These are phyloP conservation scores for Balamuthia mandrillaris DNA, from an alignment of 208 protist species.

Conservation along the genomic window DNA sequence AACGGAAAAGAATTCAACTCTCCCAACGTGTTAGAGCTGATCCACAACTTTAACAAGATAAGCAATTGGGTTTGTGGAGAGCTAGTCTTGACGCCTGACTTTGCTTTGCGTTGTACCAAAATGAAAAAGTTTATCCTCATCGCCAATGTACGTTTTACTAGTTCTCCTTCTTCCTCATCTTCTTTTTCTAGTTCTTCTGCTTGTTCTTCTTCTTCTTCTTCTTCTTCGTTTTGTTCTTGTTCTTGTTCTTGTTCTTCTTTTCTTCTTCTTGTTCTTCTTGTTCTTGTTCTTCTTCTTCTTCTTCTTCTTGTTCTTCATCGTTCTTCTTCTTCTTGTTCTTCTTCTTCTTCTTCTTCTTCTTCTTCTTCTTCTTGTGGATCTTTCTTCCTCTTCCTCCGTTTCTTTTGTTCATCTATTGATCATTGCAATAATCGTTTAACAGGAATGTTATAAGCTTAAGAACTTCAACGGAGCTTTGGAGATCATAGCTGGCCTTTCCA, in stretches of 20 bases:
- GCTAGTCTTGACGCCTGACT: not conserved
- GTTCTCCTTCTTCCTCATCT: no score
- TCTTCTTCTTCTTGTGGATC: no score
- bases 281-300: no score
- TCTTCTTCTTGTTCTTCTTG: no score
- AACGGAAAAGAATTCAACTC: not conserved
- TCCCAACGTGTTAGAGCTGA: not conserved
- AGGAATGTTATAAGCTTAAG: slow-evolving; percentile 53
- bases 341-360: no score
- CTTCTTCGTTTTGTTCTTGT: no score
- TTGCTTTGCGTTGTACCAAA: slow-evolving; percentile 29
- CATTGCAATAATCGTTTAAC: not conserved
- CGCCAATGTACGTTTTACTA: not conserved
- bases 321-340: no score
- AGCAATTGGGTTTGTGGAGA: not conserved
- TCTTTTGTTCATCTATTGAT: not conserved
- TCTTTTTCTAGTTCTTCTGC: no score
- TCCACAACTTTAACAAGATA: not conserved
- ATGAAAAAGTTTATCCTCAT: slow-evolving; percentile 59
- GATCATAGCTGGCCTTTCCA: not conserved
- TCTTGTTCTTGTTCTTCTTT: no score
- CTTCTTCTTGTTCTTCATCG: no score
- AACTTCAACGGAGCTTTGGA: slow-evolving; percentile 69
- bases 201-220: no score
- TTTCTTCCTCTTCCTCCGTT: no score